These are phyloP conservation scores for Chalciporus chontae DNA, from an alignment of 768 basidiomycete genomes.

Conservation along the genomic window DNA sequence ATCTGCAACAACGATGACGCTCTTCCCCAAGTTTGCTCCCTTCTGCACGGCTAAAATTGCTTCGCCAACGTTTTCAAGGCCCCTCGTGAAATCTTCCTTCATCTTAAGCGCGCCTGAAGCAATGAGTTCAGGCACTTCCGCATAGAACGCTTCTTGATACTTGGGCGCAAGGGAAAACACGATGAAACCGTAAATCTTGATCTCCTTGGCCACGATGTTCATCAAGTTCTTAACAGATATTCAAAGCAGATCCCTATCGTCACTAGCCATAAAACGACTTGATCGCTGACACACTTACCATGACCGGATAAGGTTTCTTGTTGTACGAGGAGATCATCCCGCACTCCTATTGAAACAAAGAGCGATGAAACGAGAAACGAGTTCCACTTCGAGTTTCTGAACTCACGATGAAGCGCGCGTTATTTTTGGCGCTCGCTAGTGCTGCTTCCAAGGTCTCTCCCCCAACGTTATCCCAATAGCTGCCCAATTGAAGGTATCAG, in stretches of 20 bases:
- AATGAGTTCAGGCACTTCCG: conserved; percentile 36
- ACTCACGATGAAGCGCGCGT: conserved; percentile 48
- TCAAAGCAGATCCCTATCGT: neutral
- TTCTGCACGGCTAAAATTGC: neutral
- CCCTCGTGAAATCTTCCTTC: conserved; percentile 42
- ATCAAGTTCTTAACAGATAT: conserved; percentile 35
- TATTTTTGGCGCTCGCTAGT: conserved; percentile 39
- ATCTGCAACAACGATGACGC: neutral
- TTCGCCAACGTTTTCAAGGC: conserved; percentile 36
- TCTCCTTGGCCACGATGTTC: conserved; percentile 37
- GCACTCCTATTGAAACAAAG: conserved; percentile 29
- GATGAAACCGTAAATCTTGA: conserved; percentile 46
- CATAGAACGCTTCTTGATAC: conserved; percentile 41
- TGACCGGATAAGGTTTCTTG: neutral
- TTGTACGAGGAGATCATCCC: conserved; percentile 17
- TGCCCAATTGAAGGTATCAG: neutral
- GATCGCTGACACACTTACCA: neutral
- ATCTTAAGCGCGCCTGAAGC: conserved; percentile 46
- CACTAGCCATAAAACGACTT: neutral
- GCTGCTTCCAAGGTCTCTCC: conserved; percentile 58
- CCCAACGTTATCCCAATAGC: conserved; percentile 49
- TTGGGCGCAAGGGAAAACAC: conserved; percentile 34
- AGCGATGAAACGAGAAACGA: too few species aligned
- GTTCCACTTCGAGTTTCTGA: too few species aligned
- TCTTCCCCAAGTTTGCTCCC: neutral